Base-by-base conservation (phyloP, 1,284 basidiomycete species). In the Cutaneotrichosporon mucoides region DNA sequence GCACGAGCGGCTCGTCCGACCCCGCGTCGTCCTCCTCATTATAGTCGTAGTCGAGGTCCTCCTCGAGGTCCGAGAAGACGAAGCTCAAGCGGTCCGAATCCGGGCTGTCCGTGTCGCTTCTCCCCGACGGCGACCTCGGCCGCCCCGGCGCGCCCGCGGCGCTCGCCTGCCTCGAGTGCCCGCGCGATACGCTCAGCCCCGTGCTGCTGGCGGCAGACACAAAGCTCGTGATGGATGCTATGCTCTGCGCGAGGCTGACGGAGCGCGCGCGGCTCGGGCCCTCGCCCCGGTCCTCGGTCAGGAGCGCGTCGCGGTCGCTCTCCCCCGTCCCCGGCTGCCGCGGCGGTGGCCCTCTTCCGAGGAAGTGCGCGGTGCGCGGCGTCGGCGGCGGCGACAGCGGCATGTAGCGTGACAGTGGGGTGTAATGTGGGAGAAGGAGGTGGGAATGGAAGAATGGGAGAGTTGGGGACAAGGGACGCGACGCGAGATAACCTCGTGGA, bases 1-100 rank as follows among this genome's bases (percentile, higher is more conserved):
- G 54, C 3, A 64, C 59, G 13, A 61, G 63, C 40, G 63, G 63
- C 48, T 64, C 59, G n/a, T 50, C 42, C 1, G 42, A 12, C 10
- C 37, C 54, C 6, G 45, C 50, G 11, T 62, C 63, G 42, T 48
- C 49, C 40, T 59, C 55, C 36, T 62, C 12, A 45, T 49, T 11
- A 24, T 24, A 24, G 24, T 59, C 61, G 7, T 34, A 44, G 37
- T 59, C 61, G n/a, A 53, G 45, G 37, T 61, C 57, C 37, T 58
- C 56, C 24, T 53, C 56, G 50, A 45, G 43, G 16, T 50, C 48
- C 6, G 34, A 50, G 12, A 47, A 33, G 5, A 36, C 44, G 16
- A 55, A 16, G 11, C 37, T 42, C 33, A 16, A 15, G 5, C 6
- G 8, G 49, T 51, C 49, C 24, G 40, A 43, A 5, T 48, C 46